These are phyloP conservation scores for Lactarius vividus DNA, from an alignment of 768 basidiomycete genomes.

Conservation along the genomic window DNA sequence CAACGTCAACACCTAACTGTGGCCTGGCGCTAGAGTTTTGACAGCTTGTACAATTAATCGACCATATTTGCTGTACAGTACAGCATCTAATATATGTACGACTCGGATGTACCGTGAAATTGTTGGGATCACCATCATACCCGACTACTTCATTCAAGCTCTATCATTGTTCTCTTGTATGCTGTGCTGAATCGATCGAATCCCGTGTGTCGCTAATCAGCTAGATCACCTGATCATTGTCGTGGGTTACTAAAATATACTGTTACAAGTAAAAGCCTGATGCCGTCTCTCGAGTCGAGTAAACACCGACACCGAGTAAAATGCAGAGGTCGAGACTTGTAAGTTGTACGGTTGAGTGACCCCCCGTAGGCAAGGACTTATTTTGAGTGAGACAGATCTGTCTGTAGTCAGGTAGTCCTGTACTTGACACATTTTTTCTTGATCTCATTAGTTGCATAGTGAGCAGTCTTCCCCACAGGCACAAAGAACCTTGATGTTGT, in stretches of 20 bases:
- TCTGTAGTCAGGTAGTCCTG: background rate
- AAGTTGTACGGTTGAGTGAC: too few relatives aligned
- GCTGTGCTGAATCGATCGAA: background rate
- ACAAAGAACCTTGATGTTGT: background rate
- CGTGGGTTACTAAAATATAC: too few relatives aligned
- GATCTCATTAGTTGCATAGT: background rate
- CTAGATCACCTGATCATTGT: too few relatives aligned
- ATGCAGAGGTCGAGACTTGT: background rate
- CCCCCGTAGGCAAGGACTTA: too few relatives aligned
- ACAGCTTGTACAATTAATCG: background rate
- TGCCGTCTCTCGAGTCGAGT: background rate
- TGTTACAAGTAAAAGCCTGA: too few relatives aligned
- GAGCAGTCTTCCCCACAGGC: background rate
- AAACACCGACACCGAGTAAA: background rate
- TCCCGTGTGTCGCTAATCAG: background rate
- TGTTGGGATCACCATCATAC: background rate
- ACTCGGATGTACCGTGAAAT: background rate
- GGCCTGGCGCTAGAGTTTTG: background rate
- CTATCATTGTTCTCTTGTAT: background rate
- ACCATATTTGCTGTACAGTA: background rate
- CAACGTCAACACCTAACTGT: background rate
- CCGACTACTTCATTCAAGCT: background rate
- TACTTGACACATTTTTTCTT: too few relatives aligned
- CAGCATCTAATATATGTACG: background rate
- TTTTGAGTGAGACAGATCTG: background rate